Conservation (phyloP, 2,329 filamentous ascomycete genomes). For the Pseudohalonectria lignicola region DNA sequence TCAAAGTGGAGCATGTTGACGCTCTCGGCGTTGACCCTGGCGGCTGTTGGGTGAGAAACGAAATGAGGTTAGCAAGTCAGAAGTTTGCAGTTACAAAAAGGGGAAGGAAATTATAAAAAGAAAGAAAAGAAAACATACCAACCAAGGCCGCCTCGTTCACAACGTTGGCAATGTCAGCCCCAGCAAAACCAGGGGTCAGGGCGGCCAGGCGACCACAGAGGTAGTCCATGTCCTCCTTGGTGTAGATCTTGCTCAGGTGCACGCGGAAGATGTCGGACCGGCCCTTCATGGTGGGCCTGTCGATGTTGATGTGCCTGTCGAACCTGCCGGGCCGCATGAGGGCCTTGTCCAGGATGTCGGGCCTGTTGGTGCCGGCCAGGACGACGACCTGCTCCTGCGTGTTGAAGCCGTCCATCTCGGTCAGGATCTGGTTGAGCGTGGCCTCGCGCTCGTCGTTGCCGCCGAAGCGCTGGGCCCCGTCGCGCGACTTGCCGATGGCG, state of each 20-base stretch:
- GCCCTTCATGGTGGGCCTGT: constrained; percentile 92
- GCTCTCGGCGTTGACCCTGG: constrained; percentile 66
- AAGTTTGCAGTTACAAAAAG: too few relatives aligned
- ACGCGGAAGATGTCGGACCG: constrained; percentile 94
- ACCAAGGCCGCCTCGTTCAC: constrained; percentile 96
- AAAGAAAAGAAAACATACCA: constrained; percentile 45
- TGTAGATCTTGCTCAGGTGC: constrained; percentile 89
- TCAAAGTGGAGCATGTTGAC: constrained; percentile 91
- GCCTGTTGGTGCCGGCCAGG: constrained; percentile 89
- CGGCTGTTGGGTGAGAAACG: constrained; percentile 42
- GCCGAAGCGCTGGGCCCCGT: constrained; percentile 58
- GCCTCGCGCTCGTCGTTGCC: constrained; percentile 96
- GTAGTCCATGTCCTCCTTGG: constrained; percentile 78
- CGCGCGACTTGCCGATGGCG: constrained; percentile 84
- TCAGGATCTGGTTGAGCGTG: constrained; percentile 95
- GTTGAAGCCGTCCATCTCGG: constrained; percentile 99
- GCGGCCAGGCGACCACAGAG: constrained; percentile 82
- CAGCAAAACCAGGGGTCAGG: constrained; percentile 90
- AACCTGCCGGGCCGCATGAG: constrained; percentile 95
- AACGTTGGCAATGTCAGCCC: constrained; percentile 96
- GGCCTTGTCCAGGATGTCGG: constrained; percentile 89
- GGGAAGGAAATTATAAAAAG: background rate
- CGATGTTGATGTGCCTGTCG: constrained; percentile 91
- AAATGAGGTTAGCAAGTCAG: constrained; percentile 25
- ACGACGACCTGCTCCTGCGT: constrained; percentile 94